Evolutionary conservation across 2,329 filamentous ascomycete species (phyloP), one percentile per base, ranked within the genome.

Genomic region (Aspergillus niger): DNA sequence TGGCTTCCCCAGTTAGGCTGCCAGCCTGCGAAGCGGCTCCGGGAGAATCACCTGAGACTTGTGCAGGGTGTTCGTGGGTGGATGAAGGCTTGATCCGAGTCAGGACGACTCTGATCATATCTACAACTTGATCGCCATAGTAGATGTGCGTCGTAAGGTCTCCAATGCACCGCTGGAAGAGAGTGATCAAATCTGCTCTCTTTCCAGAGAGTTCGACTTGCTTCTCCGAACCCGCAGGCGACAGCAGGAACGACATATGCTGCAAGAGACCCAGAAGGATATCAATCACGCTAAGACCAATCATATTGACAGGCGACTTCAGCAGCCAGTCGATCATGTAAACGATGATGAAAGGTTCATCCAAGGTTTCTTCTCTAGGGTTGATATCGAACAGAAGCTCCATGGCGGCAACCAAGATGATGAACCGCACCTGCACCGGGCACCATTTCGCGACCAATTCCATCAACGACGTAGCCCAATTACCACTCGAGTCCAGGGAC

Each of bases 231-330:
- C 76, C 72, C 0, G 79, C 79, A 28, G 91, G 82, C 69, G 91
- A 90, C 13, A 97, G 83, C 8, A 96, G 80, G 69, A 88, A 85
- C 67, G 92, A 86, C 72, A 94, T 90, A 72, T 96, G 92, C 65
- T 91, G 89, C 64, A 97, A 86, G 13, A 99, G 82, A 1, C 92
- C 90, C 13, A 96, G 82, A 28, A 98, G 81, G 17, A 98, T 89
- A 74, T 99, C 95, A 88, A 98, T 98, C 55, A 98, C 90, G 73
- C 93, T 97, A 49, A 99, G 82, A 1, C 95, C 95, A 63, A 99
- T 97, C 72, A 98, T 83, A 76, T 97, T 98, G 71, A 96, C 88
- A 44, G 94, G 88, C 0, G 94, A 97, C 55, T 90, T 89, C 50
- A 99, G 81, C 8, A 98, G 82, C 63, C 90, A 91, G 62, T 91